Conservation (phyloP, 2,329 filamentous ascomycete genomes). For the Cladosporium velox region DNA sequence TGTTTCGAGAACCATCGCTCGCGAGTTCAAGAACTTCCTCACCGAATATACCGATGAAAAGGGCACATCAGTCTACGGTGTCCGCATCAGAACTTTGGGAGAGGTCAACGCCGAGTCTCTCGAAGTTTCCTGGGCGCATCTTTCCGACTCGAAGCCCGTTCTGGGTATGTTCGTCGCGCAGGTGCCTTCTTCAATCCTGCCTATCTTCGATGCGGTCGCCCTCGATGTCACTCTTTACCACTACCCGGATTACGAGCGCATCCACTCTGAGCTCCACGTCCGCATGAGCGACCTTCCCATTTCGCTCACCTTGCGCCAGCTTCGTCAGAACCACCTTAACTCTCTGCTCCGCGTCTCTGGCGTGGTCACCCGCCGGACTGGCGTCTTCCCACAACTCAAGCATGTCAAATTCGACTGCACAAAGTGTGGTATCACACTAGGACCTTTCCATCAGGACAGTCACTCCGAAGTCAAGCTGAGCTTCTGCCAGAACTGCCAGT, state of each 20-base stretch:
- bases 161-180: slow-evolving; percentile 96
- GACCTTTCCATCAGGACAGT: slow-evolving; percentile 96
- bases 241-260: slow-evolving; percentile 96
- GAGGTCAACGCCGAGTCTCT: slow-evolving; percentile 95
- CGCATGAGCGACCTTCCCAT: slow-evolving; percentile 94
- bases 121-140: slow-evolving; percentile 92
- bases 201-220: slow-evolving; percentile 93
- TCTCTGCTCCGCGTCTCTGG: slow-evolving; percentile 91
- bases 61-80: slow-evolving; percentile 90
- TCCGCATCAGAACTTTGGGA: slow-evolving; percentile 90
- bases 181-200: slow-evolving; percentile 89
- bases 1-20: slow-evolving; percentile 88
- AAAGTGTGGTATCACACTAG: slow-evolving; percentile 88
- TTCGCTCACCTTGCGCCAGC: slow-evolving; percentile 89
- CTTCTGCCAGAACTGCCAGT: slow-evolving; percentile 96
- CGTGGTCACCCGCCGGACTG: slow-evolving; percentile 89
- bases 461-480: slow-evolving; percentile 95
- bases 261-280: slow-evolving; percentile 96
- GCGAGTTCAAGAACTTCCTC: slow-evolving; percentile 96
- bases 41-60: slow-evolving; percentile 92
- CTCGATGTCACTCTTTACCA: slow-evolving; percentile 95
- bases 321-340: slow-evolving; percentile 94
- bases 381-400: slow-evolving; percentile 96
- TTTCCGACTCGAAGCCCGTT: slow-evolving; percentile 87
- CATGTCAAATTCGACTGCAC: slow-evolving; percentile 98